Evolutionary conservation across 2,329 filamentous ascomycete species (phyloP).

Genomic region (Colletotrichum cereale): DNA sequence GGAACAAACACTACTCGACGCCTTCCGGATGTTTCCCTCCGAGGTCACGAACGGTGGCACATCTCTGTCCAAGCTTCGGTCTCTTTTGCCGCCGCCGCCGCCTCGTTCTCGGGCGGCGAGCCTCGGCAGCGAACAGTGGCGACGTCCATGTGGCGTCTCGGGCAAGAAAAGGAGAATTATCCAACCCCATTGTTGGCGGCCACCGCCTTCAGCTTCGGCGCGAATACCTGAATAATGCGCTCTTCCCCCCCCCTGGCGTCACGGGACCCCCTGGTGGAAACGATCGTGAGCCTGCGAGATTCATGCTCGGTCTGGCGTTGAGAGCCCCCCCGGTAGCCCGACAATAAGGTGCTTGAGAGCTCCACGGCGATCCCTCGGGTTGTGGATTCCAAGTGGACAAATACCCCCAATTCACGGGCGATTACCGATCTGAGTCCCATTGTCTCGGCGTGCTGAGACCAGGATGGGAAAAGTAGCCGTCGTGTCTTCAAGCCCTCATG

Average conservation of each 20-base stretch:
- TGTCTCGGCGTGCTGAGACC: constrained; percentile 20
- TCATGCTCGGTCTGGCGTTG: constrained; percentile 23
- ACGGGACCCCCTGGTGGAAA: not conserved
- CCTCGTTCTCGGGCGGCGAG: not conserved
- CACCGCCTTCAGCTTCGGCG: not conserved
- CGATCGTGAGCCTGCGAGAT: not conserved
- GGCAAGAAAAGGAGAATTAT: not conserved
- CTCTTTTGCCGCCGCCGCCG: not conserved
- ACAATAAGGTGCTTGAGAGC: not conserved
- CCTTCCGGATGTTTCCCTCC: not conserved
- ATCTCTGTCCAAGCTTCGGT: not conserved
- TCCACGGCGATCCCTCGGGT: constrained; percentile 30
- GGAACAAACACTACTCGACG: not conserved
- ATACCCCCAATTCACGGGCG: constrained; percentile 1
- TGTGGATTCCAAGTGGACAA: not conserved
- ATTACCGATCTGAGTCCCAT: constrained; percentile 30
- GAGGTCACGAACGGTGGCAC: no score
- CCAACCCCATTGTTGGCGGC: not conserved
- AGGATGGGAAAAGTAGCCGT: not conserved
- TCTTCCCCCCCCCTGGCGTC: not conserved
- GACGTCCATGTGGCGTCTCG: constrained; percentile 10
- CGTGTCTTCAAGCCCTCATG: constrained; percentile 6
- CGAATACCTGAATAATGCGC: constrained; percentile 16
- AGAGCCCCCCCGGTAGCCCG: not conserved
- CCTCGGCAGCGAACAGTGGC: not conserved